Base-by-base conservation (phyloP, 2,329 filamentous ascomycete genomes). In the Colletotrichum spaethianum region DNA sequence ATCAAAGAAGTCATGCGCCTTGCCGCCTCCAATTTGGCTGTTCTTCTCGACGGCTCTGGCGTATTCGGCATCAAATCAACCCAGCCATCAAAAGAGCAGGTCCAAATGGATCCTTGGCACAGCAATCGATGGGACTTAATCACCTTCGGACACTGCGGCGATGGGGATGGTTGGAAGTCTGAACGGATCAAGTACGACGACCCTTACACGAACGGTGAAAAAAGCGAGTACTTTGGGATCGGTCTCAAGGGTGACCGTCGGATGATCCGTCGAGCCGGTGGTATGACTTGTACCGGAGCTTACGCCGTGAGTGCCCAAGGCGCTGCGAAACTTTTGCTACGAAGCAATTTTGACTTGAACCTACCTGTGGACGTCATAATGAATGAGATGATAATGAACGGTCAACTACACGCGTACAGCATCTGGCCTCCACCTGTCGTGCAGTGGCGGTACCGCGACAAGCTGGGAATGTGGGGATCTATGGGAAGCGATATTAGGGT, bases 241-340 rank as follows among this genome's bases (percentile, higher is more conserved):
- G 36, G 16, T 4, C 70, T 79, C n/a, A 56, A 68, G 31, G 74
- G 73, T 53, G 52, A 69, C 9, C 69, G 78, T 62, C 75, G 78
- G 42, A 75, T 78, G 16, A 63, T 79, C 20, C 74, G 75, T 46
- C 63, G 68, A 42, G 74, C 75, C 5, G 75, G 75, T 9, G 75
- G 74, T 31, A 68, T 76, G 44, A 73, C 70, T 4, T 79, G 78
- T 69, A 77, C 76, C 11, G 78, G 77, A 2, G 76, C 75, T 1
- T 79, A 79, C 56, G 77, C 78, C 11, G 73, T 79, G 11, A 76
- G 70, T n/a, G 75, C 75, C 33, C 73, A 74, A 0, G 78, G 78
- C 28, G 78, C 78, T 3, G 76, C 76, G 16, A 79, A 79, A 70
- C 69, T 80, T 20, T 70, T 80, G 44, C 50, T 76, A 31, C 71